Base-by-base conservation (phyloP, 768 basidiomycete genomes). In the Stropharia rugosoannulata region DNA sequence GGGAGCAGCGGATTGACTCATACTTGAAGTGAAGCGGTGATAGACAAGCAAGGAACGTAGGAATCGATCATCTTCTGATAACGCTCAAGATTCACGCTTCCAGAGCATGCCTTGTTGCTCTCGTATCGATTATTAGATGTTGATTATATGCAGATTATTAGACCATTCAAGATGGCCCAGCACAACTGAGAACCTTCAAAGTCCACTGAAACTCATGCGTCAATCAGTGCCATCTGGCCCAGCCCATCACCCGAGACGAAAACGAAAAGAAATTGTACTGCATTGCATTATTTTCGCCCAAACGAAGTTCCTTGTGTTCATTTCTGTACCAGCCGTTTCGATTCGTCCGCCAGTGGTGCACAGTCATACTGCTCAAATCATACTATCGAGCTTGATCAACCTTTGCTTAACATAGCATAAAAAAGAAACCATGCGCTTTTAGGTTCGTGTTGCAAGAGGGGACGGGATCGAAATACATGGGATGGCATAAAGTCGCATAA, bases 381-480 rank as follows among this genome's bases (percentile, higher is more conserved):
- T 4, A 4, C 22, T 27, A 16, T 18, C n/a, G 8, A 4, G 41
- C 29, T 32, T 22, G n/a, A 22, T 32, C 29, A 1, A 32, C 29
- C 29, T 32, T 32, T 32, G 29, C 29, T 32, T 6, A 32, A 32
- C 29, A 32, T 10, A 32, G 29, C n/a, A 51, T 16, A 16, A 25
- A 41, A 48, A 46, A 36, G 29, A 54, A 54, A 47, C 54, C 46
- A 25, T 47, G 35, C 18, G 54, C 47, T 49, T 56, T 44, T 44
- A 35, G 50, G 53, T 47, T 59, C 53, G 37, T 47, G 35, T 53
- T 57, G 58, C 56, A 60, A 52, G 61, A 55, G 32, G 45, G 35
- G 38, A 47, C 41, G 51, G 52, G 51, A 50, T 57, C 55, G 58
- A 58, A 46, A 64, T 64, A 65, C 64, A 61, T 59, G 56, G 59